Conservation (phyloP, 169 alveolate species). For the Toxoplasma gondii region DNA sequence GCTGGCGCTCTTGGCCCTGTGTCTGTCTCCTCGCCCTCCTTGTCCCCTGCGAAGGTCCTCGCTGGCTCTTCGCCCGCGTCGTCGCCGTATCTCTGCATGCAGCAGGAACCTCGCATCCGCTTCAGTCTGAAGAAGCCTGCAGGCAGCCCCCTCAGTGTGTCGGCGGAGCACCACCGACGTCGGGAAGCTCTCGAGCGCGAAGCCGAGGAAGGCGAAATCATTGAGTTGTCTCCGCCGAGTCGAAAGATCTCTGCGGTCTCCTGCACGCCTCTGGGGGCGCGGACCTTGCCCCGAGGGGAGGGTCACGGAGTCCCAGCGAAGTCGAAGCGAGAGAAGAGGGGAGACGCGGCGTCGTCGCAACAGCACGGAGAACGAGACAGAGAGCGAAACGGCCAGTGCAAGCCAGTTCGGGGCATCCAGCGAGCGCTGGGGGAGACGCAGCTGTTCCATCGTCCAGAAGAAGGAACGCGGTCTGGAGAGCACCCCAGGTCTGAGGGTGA, state of each 20-base stretch:
- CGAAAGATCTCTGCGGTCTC: not conserved
- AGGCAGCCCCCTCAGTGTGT: not conserved
- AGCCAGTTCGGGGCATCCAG: no score
- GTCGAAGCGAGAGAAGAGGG: no score
- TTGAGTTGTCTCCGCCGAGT: conserved; percentile 2
- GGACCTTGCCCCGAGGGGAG: not conserved
- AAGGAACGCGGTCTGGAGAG: no score
- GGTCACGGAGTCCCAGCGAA: no score
- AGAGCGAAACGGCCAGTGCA: no score
- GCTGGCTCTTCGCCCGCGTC: not conserved
- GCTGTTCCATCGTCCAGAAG: no score
- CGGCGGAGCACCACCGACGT: not conserved
- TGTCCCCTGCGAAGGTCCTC: not conserved
- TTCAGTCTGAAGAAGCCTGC: not conserved
- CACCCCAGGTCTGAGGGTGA: no score
- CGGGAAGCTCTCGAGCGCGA: not conserved
- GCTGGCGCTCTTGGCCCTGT: no score
- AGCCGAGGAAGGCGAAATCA: conserved; percentile 34
- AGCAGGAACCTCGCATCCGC: not conserved
- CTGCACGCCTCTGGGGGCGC: not conserved
- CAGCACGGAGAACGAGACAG: no score
- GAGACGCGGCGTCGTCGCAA: no score
- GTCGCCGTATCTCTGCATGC: not conserved
- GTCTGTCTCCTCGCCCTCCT: not conserved
- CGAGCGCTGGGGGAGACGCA: no score